Evolutionary conservation across 1,284 basidiomycete species (phyloP).

Genomic region (Vanrija humicola): DNA sequence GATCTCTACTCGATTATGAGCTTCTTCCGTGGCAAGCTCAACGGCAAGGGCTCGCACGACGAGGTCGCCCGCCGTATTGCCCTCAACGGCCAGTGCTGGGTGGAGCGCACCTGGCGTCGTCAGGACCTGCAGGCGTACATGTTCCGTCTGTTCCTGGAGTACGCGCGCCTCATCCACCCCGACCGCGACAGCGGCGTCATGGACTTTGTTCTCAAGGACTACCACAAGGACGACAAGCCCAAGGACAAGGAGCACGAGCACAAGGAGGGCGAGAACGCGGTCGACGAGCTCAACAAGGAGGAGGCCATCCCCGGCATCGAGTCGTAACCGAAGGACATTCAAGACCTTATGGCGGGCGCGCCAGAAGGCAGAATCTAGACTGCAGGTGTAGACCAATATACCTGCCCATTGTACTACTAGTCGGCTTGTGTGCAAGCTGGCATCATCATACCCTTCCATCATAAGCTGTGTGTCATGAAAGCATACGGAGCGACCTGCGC

Average conservation of each 20-base stretch:
- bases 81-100: conserved; percentile 51
- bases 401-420: too few species aligned
- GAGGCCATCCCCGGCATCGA: conserved; percentile 12
- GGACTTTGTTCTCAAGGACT: conserved; percentile 30
- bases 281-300: background rate
- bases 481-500: background rate
- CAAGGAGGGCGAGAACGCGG: background rate
- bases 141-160: conserved; percentile 55
- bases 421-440: too few species aligned
- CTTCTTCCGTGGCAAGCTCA: conserved; percentile 49
- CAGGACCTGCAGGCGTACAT: conserved; percentile 50
- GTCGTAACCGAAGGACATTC: background rate
- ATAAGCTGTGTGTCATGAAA: background rate
- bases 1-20: conserved; percentile 50
- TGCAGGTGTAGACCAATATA: background rate
- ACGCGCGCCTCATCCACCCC: conserved; percentile 54
- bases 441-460: too few species aligned
- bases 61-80: conserved; percentile 50
- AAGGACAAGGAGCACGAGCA: background rate
- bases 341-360: background rate
- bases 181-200: conserved; percentile 53
- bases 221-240: conserved; percentile 1
- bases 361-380: background rate
- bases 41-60: conserved; percentile 46
- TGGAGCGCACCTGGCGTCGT: conserved; percentile 44